phyloP scores from a whole-genome alignment of 345 rosid species.

The Firmiana major region DNA sequence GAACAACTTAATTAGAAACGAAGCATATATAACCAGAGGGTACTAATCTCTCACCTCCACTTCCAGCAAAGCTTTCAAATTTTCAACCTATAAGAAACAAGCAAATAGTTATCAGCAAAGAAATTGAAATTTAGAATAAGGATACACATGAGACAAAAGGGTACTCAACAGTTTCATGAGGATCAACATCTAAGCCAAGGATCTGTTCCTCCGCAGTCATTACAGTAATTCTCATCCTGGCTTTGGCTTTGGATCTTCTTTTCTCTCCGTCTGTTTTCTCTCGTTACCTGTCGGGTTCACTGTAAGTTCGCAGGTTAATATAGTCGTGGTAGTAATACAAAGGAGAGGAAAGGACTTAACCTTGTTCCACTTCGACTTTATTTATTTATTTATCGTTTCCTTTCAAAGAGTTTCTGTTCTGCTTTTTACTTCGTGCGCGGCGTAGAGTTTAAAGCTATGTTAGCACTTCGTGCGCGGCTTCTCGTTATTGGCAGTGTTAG shows the following conservation, averaged over 20 bases:
- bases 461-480: neutral
- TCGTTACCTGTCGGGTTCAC: neutral
- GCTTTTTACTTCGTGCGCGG: neutral
- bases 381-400: neutral
- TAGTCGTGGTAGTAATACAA: neutral
- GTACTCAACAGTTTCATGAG: slow-evolving; percentile 65
- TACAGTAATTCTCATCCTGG: slow-evolving; percentile 76
- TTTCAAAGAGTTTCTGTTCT: neutral
- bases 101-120: slow-evolving; percentile 12
- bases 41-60: slow-evolving; percentile 63
- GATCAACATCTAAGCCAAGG: slow-evolving; percentile 75
- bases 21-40: neutral
- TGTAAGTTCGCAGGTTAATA: neutral
- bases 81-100: slow-evolving; percentile 59
- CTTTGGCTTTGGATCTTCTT: slow-evolving; percentile 2
- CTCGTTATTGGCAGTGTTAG: neutral
- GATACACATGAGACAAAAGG: slow-evolving; percentile 27
- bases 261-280: neutral
- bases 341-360: neutral
- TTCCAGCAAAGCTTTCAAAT: slow-evolving; percentile 92
- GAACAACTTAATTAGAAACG: neutral
- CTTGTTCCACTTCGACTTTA: neutral
- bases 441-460: too few species aligned
- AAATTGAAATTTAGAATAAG: neutral
- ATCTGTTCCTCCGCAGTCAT: slow-evolving; percentile 93